These are phyloP conservation scores for Penicillium simplicissimum DNA, from an alignment of 495 filamentous ascomycete species.

Conservation along the genomic window DNA sequence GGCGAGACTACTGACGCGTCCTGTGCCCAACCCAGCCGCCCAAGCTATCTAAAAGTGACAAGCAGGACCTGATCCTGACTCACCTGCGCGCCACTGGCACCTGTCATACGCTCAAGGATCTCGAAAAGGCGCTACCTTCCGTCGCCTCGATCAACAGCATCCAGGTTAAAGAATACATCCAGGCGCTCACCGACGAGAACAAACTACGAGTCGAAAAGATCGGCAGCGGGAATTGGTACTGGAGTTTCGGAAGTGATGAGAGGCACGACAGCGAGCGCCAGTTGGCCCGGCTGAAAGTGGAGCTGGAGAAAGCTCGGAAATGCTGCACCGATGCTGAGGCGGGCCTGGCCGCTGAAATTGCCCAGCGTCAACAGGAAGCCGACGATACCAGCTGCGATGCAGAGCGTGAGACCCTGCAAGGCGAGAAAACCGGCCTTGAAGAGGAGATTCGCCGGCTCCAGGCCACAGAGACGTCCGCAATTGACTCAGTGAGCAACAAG, in stretches of 20 bases:
- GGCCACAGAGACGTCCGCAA: slow-evolving; percentile 22
- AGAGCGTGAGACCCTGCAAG: slow-evolving; percentile 27
- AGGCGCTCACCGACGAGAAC: slow-evolving; percentile 62
- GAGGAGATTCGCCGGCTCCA: slow-evolving; percentile 29
- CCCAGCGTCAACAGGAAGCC: slow-evolving; percentile 21
- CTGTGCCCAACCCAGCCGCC: slow-evolving; percentile 50
- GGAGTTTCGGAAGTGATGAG: slow-evolving; percentile 68
- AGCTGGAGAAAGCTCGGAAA: slow-evolving; percentile 53
- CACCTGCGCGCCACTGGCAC: slow-evolving; percentile 64
- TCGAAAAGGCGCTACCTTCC: slow-evolving; percentile 67
- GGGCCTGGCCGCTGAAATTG: slow-evolving; percentile 27
- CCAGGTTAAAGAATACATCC: slow-evolving; percentile 70
- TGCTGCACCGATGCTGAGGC: slow-evolving; percentile 22
- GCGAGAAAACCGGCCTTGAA: slow-evolving; percentile 29
- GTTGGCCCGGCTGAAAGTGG: slow-evolving; percentile 51
- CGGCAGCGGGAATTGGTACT: slow-evolving; percentile 81
- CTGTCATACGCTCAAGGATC: slow-evolving; percentile 72
- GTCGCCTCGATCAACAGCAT: slow-evolving; percentile 69
- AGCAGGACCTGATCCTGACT: slow-evolving; percentile 60
- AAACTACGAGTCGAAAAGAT: slow-evolving; percentile 76
- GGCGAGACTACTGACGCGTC: slow-evolving; percentile 22
- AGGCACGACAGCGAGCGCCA: slow-evolving; percentile 51
- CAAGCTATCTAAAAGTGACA: slow-evolving; percentile 61
- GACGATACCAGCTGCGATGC: slow-evolving; percentile 18
- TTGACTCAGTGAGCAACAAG: slow-evolving; percentile 48